Percentiles rank a stretch among this genome's conserved stretches.
phyloP scores from a whole-genome alignment of 768 basidiomycete genomes.

The Leccinum aurantiacum region DNA sequence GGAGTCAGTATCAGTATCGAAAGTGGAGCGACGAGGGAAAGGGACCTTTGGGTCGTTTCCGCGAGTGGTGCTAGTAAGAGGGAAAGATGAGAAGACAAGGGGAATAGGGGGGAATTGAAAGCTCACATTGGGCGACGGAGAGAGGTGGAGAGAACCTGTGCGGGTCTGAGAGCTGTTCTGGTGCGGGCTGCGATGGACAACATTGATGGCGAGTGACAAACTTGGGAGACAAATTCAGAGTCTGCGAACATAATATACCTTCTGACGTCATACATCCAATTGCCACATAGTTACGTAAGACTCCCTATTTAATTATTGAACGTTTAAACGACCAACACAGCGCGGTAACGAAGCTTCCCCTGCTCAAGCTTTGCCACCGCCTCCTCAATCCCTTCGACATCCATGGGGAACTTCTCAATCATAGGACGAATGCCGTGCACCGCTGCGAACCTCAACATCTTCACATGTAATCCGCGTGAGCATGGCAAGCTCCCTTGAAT shows the following conservation, averaged over 20 bases:
- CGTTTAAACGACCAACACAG: constrained; percentile 23
- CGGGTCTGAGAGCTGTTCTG: neutral
- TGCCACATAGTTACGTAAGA: constrained; percentile 3
- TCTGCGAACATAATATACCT: neutral
- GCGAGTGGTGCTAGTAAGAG: constrained; percentile 48
- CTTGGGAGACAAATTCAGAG: neutral
- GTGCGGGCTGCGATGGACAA: constrained; percentile 8
- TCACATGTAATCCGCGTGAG: constrained; percentile 29
- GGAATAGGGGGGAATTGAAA: neutral
- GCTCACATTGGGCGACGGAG: constrained; percentile 10
- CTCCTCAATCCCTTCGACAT: constrained; percentile 29
- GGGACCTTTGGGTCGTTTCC: constrained; percentile 56
- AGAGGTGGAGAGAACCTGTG: neutral
- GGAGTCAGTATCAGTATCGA: constrained; percentile 14
- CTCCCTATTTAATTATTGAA: no score
- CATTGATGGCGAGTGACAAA: constrained; percentile 10
- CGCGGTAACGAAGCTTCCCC: constrained; percentile 35
- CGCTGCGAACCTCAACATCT: constrained; percentile 38
- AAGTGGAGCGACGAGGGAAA: neutral
- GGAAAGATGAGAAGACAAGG: constrained; percentile 6
- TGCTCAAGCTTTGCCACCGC: constrained; percentile 27
- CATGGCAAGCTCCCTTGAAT: constrained; percentile 28
- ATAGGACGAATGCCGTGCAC: constrained; percentile 30
- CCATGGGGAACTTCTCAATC: constrained; percentile 34
- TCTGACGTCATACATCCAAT: constrained; percentile 18